phyloP scores from a whole-genome alignment of 139 green algal species.

The Picochlorum sp. region DNA sequence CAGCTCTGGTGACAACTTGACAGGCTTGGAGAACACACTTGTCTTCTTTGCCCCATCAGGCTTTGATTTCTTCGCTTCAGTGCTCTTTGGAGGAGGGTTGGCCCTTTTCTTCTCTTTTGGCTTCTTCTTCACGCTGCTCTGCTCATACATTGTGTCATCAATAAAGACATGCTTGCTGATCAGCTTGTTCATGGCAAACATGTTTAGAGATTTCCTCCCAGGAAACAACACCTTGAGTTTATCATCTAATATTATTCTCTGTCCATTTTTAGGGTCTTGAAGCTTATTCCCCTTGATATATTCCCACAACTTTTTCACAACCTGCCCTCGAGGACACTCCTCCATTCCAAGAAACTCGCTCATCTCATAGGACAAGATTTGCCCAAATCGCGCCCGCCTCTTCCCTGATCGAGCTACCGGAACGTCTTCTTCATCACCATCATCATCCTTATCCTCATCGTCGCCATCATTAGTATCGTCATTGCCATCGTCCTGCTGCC shows the following conservation, averaged over 20 bases:
- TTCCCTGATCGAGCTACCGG: neutral
- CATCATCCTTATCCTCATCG: constrained; percentile 15
- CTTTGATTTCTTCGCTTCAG: constrained; percentile 10
- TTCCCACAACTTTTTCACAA: constrained; percentile 74
- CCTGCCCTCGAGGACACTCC: constrained; percentile 32
- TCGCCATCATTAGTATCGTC: constrained; percentile 19
- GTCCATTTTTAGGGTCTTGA: constrained; percentile 64
- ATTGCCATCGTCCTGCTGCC: constrained; percentile 7
- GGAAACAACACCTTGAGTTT: constrained; percentile 58
- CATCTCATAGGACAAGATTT: constrained; percentile 40
- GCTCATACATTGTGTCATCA: constrained; percentile 14
- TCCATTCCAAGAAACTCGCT: constrained; percentile 49
- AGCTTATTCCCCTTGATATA: constrained; percentile 76
- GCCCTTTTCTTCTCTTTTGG: neutral
- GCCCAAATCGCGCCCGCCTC: constrained; percentile 6
- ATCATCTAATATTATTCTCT: constrained; percentile 37
- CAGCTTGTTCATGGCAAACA: constrained; percentile 80
- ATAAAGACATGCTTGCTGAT: constrained; percentile 48
- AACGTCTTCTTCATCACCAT: neutral
- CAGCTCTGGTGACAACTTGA: constrained; percentile 35
- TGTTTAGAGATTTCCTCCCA: constrained; percentile 33
- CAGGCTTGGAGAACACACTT: constrained; percentile 39
- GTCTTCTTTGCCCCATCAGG: constrained; percentile 7
- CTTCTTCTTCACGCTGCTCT: constrained; percentile 2
- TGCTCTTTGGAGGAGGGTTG: neutral